Percentiles rank a stretch among this genome's conserved stretches.
Evolutionary conservation across 208 protist genomes (phyloP).

Genomic region (Trypanosoma brucei): DNA sequence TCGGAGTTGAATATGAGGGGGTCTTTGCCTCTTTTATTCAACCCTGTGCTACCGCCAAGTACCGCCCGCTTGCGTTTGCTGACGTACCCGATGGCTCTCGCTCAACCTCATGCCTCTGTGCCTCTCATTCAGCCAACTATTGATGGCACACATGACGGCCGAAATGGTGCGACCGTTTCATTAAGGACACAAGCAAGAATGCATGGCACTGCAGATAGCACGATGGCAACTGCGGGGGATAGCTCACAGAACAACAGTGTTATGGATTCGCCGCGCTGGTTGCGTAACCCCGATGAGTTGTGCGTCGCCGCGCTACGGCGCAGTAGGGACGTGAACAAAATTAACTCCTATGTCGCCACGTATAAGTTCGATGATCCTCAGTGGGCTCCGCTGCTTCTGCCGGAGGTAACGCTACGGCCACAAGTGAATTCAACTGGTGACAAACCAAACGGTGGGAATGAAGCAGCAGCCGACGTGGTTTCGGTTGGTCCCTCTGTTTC

Average conservation of each 20-base stretch:
- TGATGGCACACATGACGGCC: neutral
- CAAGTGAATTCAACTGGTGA: neutral
- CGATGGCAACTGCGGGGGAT: neutral
- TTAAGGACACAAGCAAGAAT: neutral
- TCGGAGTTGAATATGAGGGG: slow-evolving; percentile 7
- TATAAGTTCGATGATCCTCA: slow-evolving; percentile 87
- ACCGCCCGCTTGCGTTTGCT: slow-evolving; percentile 40
- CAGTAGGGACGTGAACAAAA: slow-evolving; percentile 69
- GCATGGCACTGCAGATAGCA: slow-evolving; percentile 12
- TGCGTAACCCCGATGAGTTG: slow-evolving; percentile 78
- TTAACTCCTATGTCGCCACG: slow-evolving; percentile 81
- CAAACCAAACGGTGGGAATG: neutral
- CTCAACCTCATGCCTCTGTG: slow-evolving; percentile 47
- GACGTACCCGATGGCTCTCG: slow-evolving; percentile 70
- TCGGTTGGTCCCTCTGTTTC: neutral
- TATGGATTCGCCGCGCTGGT: slow-evolving; percentile 52
- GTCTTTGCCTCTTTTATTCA: slow-evolving; percentile 3
- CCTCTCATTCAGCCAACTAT: slow-evolving; percentile 29
- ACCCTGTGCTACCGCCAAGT: slow-evolving; percentile 7
- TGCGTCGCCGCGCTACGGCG: slow-evolving; percentile 71
- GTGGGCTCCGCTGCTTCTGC: slow-evolving; percentile 75
- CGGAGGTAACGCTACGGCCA: slow-evolving; percentile 44
- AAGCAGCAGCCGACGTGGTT: neutral
- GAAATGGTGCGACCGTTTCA: neutral
- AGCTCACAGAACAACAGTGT: slow-evolving; percentile 1